Percentiles rank a stretch among this genome's conserved stretches.
Evolutionary conservation across 2,329 filamentous ascomycete genomes (phyloP).

Genomic region (Dactylellina cionopaga): DNA sequence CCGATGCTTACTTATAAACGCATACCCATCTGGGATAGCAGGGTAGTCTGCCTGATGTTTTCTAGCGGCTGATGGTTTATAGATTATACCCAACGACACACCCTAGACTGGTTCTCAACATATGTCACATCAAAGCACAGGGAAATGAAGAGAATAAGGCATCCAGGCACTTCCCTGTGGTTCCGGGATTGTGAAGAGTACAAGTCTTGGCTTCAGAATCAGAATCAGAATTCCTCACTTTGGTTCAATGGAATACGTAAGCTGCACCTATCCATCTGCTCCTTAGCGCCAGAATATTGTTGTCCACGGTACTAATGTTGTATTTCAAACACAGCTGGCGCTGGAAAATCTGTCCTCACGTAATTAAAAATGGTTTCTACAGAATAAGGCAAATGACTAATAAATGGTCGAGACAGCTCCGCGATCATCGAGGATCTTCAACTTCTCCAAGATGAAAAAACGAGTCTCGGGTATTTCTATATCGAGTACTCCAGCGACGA

Average conservation of each 20-base stretch:
- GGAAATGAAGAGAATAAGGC: slow-evolving; percentile 4
- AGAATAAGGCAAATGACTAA: neutral
- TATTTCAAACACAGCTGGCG: slow-evolving; percentile 16
- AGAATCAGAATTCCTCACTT: neutral
- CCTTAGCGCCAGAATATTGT: neutral
- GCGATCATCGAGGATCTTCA: slow-evolving; percentile 20
- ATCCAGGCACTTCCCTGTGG: slow-evolving; percentile 14
- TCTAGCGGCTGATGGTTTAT: neutral
- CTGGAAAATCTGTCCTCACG: slow-evolving; percentile 35
- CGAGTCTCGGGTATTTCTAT: slow-evolving; percentile 12
- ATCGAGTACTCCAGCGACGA: slow-evolving; percentile 13
- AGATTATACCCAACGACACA: neutral
- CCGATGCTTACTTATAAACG: too few species aligned
- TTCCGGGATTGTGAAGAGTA: slow-evolving; percentile 27
- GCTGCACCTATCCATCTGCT: neutral
- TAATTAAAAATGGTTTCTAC: neutral
- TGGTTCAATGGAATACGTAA: slow-evolving; percentile 38
- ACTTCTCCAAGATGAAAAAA: neutral
- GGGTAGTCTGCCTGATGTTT: neutral
- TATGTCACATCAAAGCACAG: slow-evolving; percentile 4
- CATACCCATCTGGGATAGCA: too few species aligned
- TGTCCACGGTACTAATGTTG: neutral
- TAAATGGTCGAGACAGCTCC: neutral
- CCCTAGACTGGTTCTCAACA: slow-evolving; percentile 12
- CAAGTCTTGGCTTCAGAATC: neutral